Conservation (phyloP, 2,329 filamentous ascomycete species). For the Colletotrichum liaoningense region DNA sequence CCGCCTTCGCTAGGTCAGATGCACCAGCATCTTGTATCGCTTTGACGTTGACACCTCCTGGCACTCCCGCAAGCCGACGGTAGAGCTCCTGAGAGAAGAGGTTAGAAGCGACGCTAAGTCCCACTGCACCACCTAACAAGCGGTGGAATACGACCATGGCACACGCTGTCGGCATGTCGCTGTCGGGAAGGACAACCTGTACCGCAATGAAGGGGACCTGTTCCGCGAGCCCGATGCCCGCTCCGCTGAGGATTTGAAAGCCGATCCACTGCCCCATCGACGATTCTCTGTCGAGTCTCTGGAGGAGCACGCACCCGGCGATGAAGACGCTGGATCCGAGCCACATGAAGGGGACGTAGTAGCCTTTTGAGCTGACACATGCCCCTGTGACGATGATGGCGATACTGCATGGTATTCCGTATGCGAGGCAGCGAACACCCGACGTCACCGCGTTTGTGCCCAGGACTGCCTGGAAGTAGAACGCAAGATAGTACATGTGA, state of each 20-base stretch:
- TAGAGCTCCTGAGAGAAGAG: constrained; percentile 10
- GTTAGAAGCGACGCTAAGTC: not conserved
- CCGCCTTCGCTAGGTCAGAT: not conserved
- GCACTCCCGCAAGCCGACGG: not conserved
- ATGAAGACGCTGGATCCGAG: not conserved
- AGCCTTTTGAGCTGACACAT: not conserved
- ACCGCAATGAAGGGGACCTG: constrained; percentile 34
- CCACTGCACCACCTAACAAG: not conserved
- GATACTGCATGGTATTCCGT: not conserved
- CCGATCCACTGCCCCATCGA: constrained; percentile 17
- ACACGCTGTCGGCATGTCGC: not conserved
- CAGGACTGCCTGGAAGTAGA: not conserved
- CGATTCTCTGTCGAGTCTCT: not conserved
- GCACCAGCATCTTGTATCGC: not conserved
- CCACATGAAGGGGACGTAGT: not conserved
- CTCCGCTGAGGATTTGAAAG: constrained; percentile 28
- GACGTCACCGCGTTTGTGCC: not conserved
- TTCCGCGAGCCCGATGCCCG: constrained; percentile 25
- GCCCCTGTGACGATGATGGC: not conserved
- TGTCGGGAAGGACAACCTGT: constrained; percentile 30
- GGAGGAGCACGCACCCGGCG: not conserved
- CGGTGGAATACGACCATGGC: not conserved
- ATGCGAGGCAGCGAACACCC: not conserved
- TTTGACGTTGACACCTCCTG: not conserved
- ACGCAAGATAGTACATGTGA: not conserved